phyloP scores from a whole-genome alignment of 2,329 filamentous ascomycete species.

The Acrodontium crateriforme region DNA sequence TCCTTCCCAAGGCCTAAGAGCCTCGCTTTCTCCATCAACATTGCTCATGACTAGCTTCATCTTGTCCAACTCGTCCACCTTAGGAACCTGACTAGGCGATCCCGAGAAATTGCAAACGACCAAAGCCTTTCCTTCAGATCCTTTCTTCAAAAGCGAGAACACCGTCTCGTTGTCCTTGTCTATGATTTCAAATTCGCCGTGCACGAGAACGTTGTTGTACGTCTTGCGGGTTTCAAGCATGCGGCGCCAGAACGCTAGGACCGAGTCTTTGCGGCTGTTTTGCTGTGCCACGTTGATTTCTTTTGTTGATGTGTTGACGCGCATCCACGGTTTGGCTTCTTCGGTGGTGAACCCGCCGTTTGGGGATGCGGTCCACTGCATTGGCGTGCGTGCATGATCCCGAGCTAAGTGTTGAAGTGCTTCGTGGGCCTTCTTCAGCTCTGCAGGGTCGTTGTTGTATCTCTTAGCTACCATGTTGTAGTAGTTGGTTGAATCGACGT shows the following conservation, averaged over 20 bases:
- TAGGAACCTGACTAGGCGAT: slow-evolving; percentile 5
- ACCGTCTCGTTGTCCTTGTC: slow-evolving; percentile 37
- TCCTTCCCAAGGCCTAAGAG: slow-evolving; percentile 24
- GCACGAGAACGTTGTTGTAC: slow-evolving; percentile 50
- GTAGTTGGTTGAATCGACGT: slow-evolving; percentile 41
- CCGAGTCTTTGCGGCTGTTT: slow-evolving; percentile 33
- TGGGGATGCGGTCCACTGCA: slow-evolving; percentile 51
- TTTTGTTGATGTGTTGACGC: slow-evolving; percentile 48
- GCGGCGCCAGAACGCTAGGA: slow-evolving; percentile 48
- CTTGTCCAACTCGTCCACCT: slow-evolving; percentile 1
- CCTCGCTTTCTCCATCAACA: slow-evolving; percentile 10
- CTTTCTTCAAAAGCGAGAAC: slow-evolving; percentile 35
- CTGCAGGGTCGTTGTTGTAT: slow-evolving; percentile 19
- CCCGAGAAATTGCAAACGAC: slow-evolving; percentile 28
- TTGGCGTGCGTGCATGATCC: slow-evolving; percentile 58
- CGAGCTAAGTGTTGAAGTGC: slow-evolving; percentile 45
- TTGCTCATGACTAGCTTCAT: slow-evolving; percentile 34
- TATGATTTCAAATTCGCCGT: slow-evolving; percentile 48
- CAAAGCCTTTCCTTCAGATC: slow-evolving; percentile 17
- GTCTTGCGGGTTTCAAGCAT: slow-evolving; percentile 43
- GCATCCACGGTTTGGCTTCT: slow-evolving; percentile 52
- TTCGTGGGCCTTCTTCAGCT: slow-evolving; percentile 33
- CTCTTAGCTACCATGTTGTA: slow-evolving; percentile 25
- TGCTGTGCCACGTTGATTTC: slow-evolving; percentile 50
- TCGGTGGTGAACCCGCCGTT: slow-evolving; percentile 52